Evolutionary conservation across 208 protist species (phyloP).

Genomic region (Novymonas esmeraldas): DNA sequence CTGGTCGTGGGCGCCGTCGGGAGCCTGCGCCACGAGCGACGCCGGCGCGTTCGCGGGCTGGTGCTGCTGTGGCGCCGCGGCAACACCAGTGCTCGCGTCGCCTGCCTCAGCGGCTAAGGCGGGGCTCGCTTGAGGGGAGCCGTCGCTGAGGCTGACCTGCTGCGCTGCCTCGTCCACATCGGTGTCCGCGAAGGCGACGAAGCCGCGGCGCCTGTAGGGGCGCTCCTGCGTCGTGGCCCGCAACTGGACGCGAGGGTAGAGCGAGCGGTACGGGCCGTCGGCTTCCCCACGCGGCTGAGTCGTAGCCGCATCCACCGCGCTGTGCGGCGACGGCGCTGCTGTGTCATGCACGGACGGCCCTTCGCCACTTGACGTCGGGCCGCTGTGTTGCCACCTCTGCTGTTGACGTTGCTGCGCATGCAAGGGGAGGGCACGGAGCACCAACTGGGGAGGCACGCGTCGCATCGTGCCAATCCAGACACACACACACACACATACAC

Average conservation of each 20-base stretch:
- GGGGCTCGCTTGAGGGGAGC: background rate
- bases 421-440: background rate
- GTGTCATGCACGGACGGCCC: no score
- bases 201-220: constrained; percentile 22
- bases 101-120: background rate
- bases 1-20: background rate
- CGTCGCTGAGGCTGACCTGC: background rate
- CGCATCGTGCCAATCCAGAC: no score
- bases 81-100: background rate
- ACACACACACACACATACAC: no score
- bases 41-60: background rate
- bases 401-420: no score
- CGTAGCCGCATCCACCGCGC: no score
- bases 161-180: background rate
- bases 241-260: constrained; percentile 38
- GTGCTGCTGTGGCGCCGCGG: background rate
- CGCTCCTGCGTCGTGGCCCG: constrained; percentile 46
- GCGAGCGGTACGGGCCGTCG: constrained; percentile 15
- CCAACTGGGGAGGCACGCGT: constrained; percentile 1
- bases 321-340: background rate
- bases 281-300: constrained; percentile 1
- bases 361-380: no score
- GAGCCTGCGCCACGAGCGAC: background rate
- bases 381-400: constrained; percentile 16
- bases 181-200: constrained; percentile 16